Conservation (phyloP, 257 asterid genomes). For the Anisodus tanguticus region DNA sequence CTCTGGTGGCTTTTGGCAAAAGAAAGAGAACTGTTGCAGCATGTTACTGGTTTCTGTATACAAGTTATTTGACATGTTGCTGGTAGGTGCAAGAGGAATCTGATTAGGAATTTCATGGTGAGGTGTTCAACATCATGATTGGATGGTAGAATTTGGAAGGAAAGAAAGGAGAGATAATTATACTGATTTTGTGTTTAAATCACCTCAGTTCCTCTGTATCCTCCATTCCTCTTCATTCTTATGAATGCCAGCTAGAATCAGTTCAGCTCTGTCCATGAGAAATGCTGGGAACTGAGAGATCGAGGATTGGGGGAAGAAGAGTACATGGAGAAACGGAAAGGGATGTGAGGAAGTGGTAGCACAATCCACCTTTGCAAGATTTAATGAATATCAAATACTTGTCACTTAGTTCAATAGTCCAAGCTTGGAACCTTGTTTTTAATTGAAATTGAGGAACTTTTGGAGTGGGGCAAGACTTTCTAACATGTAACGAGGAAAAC, state of each 20-base stretch:
- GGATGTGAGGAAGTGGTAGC: slow-evolving; percentile 11
- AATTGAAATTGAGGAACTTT: background rate
- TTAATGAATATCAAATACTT: background rate
- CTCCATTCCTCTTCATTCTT: background rate
- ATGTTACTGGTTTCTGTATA: background rate
- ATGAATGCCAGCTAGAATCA: background rate
- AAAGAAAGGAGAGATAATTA: background rate
- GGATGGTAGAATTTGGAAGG: slow-evolving; percentile 20
- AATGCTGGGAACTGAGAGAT: slow-evolving; percentile 25
- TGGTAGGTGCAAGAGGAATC: background rate
- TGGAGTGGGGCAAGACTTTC: background rate
- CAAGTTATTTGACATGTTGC: background rate
- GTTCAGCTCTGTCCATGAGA: background rate
- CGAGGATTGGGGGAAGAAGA: background rate
- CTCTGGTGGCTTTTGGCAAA: background rate
- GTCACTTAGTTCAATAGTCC: background rate
- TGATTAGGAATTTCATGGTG: background rate
- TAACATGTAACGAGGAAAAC: background rate
- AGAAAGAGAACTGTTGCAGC: slow-evolving; percentile 14
- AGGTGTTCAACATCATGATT: slow-evolving; percentile 17
- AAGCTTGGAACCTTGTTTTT: background rate
- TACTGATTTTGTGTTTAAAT: slow-evolving; percentile 11
- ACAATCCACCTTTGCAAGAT: background rate
- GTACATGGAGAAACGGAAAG: background rate
- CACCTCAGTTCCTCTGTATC: background rate